A percentile compares a stretch with the other conserved stretches of the same genome.
Evolutionary conservation across 371 early-diverging fungal genomes (phyloP).

Genomic region (Apophysomyces sp.): DNA sequence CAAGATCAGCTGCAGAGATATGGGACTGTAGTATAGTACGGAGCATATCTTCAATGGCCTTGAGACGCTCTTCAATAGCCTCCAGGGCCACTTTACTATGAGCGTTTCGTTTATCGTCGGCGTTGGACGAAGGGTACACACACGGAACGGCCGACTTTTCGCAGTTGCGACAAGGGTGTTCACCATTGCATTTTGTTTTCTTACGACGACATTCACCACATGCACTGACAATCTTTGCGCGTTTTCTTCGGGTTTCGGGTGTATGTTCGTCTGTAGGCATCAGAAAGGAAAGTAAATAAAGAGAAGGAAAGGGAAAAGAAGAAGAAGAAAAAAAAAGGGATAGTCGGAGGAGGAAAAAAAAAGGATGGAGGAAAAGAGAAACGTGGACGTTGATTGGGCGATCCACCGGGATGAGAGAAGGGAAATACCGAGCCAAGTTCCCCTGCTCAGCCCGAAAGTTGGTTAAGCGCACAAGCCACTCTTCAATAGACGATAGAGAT

Average conservation of each 20-base stretch:
- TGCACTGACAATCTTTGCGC: constrained; percentile 64
- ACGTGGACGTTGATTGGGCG: background rate
- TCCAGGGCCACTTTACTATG: constrained; percentile 32
- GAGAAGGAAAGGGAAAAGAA: background rate
- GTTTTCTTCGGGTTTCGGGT: constrained; percentile 37
- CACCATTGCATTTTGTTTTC: constrained; percentile 61
- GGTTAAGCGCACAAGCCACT: background rate
- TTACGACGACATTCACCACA: constrained; percentile 54
- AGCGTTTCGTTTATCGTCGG: constrained; percentile 30
- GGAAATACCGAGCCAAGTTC: background rate
- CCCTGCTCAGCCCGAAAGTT: background rate
- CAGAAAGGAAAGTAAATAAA: background rate
- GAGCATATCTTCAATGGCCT: constrained; percentile 39
- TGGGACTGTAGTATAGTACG: constrained; percentile 22
- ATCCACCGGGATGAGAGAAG: background rate
- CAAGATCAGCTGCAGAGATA: constrained; percentile 13
- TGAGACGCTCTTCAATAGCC: constrained; percentile 36
- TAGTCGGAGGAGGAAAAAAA: background rate
- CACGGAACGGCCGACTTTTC: constrained; percentile 49
- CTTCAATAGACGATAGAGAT: background rate
- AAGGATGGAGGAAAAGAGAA: background rate
- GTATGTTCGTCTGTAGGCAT: constrained; percentile 7
- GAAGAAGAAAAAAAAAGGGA: background rate
- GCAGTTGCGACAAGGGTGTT: constrained; percentile 63
- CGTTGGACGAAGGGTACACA: constrained; percentile 39